Conservation (phyloP, 108 stramenopile genomes). For the Skeletonema marinoi region DNA sequence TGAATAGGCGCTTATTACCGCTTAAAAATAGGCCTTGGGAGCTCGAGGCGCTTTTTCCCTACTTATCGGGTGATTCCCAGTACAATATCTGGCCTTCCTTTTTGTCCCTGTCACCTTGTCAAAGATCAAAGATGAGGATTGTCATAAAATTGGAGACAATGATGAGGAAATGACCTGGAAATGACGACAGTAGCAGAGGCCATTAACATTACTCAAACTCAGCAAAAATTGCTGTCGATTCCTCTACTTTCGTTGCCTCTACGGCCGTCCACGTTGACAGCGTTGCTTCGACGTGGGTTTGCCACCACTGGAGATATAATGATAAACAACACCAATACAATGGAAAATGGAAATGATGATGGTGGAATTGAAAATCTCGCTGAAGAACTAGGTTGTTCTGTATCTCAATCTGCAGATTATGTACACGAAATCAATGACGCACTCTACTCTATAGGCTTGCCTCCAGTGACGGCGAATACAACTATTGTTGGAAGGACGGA, state of each 20-base stretch:
- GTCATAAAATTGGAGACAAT: no score
- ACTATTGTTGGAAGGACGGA: not conserved
- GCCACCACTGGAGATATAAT: conserved; percentile 59
- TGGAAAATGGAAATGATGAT: not conserved
- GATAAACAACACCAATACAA: not conserved
- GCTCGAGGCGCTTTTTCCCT: no score
- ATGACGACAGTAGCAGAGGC: not conserved
- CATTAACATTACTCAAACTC: not conserved
- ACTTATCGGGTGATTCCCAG: no score
- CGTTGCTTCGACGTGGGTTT: conserved; percentile 69
- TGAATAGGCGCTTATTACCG: no score
- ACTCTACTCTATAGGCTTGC: conserved; percentile 26
- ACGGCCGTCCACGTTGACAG: conserved; percentile 71
- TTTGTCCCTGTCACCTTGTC: no score
- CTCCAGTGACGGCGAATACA: not conserved
- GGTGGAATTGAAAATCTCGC: conserved; percentile 8
- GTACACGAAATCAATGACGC: conserved; percentile 36
- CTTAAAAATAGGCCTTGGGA: no score
- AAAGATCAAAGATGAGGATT: no score
- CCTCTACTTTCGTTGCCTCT: conserved; percentile 63
- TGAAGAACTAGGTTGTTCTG: conserved; percentile 32
- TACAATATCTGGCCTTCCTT: no score
- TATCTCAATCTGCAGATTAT: conserved; percentile 36
- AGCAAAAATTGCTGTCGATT: conserved; percentile 24
- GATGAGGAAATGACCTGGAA: no score